Base-by-base conservation (phyloP, 2,329 filamentous ascomycete species). In the Raffaelea ambrosiae region DNA sequence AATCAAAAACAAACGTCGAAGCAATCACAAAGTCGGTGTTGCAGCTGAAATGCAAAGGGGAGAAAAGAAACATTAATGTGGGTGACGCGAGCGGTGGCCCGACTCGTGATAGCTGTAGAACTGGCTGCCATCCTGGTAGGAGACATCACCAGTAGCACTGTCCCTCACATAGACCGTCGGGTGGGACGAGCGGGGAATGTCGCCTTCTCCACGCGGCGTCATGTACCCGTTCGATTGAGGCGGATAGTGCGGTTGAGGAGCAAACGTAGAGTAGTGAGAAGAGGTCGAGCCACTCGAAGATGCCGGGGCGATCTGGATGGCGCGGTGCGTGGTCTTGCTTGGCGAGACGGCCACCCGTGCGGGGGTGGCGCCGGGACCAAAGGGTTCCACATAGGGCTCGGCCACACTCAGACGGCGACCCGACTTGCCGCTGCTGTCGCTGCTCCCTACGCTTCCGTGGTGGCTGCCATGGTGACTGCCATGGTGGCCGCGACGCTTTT, bases 331-430 rank as follows among this genome's bases (percentile, higher is more conserved):
- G 13, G 40, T 44, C 48, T 49, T 47, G 50, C 43, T 47, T 10
- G 45, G 42, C 10, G 52, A 46, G 19, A 44, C 39, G 39, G 49
- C 41, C 20, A 46, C 44, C 38, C 41, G 47, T 16, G 16, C 9
- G 55, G 55, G 52, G n/a, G n/a, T n/a, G n/a, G 55, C 52, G 44
- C 48, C 44, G 23, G 55, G 58, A 13, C 59, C 60, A 33, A 59
- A 52, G 9, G 60, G 58, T 51, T 63, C 61, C 21, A 61, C 55
- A 50, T 62, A 62, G 55, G n/a, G 55, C 61, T 42, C 54, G 53
- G 43, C 57, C 56, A 11, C 55, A 55, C n/a, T 31, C 40, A 40
- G 57, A 54, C 39, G 38, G 4, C 33, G 35, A 47, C 8, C 36
- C 19, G 33, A 38, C 26, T 50, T 53, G 51, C 49, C 54, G 51